These are phyloP conservation scores for Pichia manshurica DNA, from an alignment of 805 yeast genomes.

Conservation along the genomic window DNA sequence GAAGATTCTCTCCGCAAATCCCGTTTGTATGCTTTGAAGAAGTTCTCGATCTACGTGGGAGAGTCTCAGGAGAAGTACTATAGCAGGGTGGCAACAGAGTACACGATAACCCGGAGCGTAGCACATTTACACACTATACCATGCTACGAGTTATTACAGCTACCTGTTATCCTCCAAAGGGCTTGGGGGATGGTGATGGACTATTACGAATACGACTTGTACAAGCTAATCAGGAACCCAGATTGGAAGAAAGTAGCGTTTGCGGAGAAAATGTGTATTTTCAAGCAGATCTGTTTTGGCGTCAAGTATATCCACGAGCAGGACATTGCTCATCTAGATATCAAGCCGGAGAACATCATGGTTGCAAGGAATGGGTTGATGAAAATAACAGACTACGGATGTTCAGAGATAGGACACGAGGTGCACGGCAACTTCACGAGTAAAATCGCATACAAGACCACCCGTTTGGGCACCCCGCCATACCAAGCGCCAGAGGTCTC, in stretches of 20 bases:
- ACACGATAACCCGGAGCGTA: slow-evolving; percentile 49
- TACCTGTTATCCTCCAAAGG: slow-evolving; percentile 54
- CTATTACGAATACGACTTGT: slow-evolving; percentile 57
- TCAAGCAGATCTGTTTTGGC: slow-evolving; percentile 64
- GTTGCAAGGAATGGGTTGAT: slow-evolving; percentile 55
- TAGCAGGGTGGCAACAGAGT: slow-evolving; percentile 58
- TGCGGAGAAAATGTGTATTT: slow-evolving; percentile 55
- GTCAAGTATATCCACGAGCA: slow-evolving; percentile 54
- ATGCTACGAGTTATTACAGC: slow-evolving; percentile 48
- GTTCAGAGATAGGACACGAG: slow-evolving; percentile 58
- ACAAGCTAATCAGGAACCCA: slow-evolving; percentile 45
- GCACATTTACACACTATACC: slow-evolving; percentile 55
- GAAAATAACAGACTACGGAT: slow-evolving; percentile 73
- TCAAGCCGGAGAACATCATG: slow-evolving; percentile 69
- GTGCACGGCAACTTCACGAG: slow-evolving; percentile 44
- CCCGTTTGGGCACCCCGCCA: slow-evolving; percentile 75
- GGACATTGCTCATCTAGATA: slow-evolving; percentile 67
- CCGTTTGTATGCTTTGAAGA: slow-evolving; percentile 54
- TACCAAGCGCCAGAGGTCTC: slow-evolving; percentile 76
- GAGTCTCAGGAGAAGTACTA: slow-evolving; percentile 54
- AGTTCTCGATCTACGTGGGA: slow-evolving; percentile 44
- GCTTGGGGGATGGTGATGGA: slow-evolving; percentile 78
- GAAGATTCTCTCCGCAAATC: slow-evolving; percentile 29
- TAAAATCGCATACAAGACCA: slow-evolving; percentile 31
- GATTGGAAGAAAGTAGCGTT: slow-evolving; percentile 52